Conservation (phyloP, 192 early-diverging fungal species). For the Coemansia sp. region DNA sequence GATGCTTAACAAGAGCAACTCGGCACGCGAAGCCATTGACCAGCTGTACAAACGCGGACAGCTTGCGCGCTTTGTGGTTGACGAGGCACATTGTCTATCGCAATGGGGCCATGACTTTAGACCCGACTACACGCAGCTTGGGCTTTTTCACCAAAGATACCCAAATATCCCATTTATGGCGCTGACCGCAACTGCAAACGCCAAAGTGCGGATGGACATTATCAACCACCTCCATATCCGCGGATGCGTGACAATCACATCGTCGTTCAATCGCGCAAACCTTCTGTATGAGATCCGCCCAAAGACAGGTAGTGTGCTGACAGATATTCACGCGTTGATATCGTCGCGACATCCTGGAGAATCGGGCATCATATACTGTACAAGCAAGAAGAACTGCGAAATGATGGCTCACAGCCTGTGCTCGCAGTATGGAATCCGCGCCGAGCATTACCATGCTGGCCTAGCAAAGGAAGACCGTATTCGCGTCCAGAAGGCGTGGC, state of each 20-base stretch:
- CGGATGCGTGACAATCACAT: conserved; percentile 69
- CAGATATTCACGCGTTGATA: conserved; percentile 76
- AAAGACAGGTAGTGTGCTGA: conserved; percentile 63
- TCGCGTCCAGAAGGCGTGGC: conserved; percentile 83
- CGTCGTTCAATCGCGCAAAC: conserved; percentile 89
- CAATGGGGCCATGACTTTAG: conserved; percentile 99
- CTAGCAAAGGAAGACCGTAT: conserved; percentile 75
- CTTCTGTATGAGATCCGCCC: conserved; percentile 72
- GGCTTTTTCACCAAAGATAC: conserved; percentile 64
- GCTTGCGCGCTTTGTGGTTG: conserved; percentile 89
- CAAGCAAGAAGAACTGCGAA: conserved; percentile 76
- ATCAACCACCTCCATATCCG: conserved; percentile 70
- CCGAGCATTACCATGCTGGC: conserved; percentile 87
- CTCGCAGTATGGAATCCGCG: conserved; percentile 59
- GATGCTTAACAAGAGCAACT: conserved; percentile 67
- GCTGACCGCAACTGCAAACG: conserved; percentile 92
- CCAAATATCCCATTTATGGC: conserved; percentile 88
- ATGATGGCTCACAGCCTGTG: conserved; percentile 72
- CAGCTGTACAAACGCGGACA: conserved; percentile 60
- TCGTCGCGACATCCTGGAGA: conserved; percentile 59
- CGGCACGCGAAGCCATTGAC: conserved; percentile 60
- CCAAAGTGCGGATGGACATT: conserved; percentile 83
- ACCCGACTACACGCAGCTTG: conserved; percentile 83
- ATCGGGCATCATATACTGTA: conserved; percentile 93
- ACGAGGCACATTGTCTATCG: conserved; percentile 95